phyloP scores from a whole-genome alignment of 345 rosid genomes.

The Melaleuca alternifolia region DNA sequence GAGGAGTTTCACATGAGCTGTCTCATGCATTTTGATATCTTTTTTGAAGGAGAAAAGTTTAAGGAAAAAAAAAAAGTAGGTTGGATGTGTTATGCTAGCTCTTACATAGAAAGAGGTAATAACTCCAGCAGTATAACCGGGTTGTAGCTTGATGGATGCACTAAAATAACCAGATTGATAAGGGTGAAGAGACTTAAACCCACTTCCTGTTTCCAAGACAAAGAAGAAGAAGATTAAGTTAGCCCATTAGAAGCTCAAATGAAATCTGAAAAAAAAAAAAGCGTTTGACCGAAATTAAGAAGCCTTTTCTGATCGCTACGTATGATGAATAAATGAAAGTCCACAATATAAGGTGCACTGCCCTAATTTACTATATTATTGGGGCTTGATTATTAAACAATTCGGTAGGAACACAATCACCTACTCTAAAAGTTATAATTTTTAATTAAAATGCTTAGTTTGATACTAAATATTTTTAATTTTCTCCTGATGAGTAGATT shows the following conservation, averaged over 20 bases:
- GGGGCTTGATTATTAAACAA: background rate
- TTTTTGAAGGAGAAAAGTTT: background rate
- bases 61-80: background rate
- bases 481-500: background rate
- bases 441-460: background rate
- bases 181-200: slow-evolving; percentile 61
- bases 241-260: background rate
- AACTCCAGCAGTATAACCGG: slow-evolving; percentile 95
- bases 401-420: background rate
- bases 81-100: background rate
- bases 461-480: background rate
- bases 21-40: background rate
- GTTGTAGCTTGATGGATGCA: slow-evolving; percentile 70
- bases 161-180: slow-evolving; percentile 82
- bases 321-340: background rate
- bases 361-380: background rate
- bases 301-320: background rate
- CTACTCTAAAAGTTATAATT: background rate
- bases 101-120: slow-evolving; percentile 72
- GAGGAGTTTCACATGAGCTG: background rate
- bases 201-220: slow-evolving; percentile 56
- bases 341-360: background rate
- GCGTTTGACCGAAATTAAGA: background rate
- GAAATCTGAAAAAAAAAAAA: background rate
- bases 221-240: background rate